Conservation (phyloP, 108 stramenopile genomes). For the Mediolabrus comicus region DNA sequence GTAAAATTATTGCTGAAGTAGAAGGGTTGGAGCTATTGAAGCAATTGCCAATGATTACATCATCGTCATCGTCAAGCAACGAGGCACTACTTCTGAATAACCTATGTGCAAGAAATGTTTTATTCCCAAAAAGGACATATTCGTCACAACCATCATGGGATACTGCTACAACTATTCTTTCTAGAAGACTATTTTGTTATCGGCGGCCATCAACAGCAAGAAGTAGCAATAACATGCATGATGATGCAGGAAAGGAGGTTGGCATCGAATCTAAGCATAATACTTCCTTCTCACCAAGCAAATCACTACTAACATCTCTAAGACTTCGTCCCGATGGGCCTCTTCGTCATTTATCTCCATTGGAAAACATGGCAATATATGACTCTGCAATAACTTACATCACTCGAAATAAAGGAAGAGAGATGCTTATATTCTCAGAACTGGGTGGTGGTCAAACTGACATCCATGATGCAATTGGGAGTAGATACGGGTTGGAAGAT, state of each 20-base stretch:
- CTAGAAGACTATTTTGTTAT: conserved; percentile 76
- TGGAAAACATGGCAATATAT: conserved; percentile 63
- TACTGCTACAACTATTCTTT: conserved; percentile 57
- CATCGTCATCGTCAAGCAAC: background rate
- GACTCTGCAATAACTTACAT: conserved; percentile 79
- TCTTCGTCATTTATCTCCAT: conserved; percentile 50
- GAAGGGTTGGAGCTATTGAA: conserved; percentile 71
- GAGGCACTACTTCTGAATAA: conserved; percentile 10
- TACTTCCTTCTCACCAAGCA: background rate
- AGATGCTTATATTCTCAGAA: conserved; percentile 66
- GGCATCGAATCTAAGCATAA: background rate
- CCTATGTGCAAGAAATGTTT: conserved; percentile 11
- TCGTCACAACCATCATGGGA: conserved; percentile 34
- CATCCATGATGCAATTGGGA: background rate
- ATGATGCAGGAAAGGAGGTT: background rate
- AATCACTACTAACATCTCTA: conserved; percentile 48
- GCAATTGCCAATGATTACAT: conserved; percentile 29
- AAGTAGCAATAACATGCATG: background rate
- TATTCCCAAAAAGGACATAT: background rate
- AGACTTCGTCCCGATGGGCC: conserved; percentile 67
- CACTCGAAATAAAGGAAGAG: conserved; percentile 28
- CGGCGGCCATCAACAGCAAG: conserved; percentile 10
- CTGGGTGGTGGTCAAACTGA: conserved; percentile 42
- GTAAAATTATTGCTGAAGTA: conserved; percentile 60
- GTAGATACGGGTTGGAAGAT: conserved; percentile 1